Base-by-base conservation (phyloP, 257 asterid species). In the Rubia yunnanensis region DNA sequence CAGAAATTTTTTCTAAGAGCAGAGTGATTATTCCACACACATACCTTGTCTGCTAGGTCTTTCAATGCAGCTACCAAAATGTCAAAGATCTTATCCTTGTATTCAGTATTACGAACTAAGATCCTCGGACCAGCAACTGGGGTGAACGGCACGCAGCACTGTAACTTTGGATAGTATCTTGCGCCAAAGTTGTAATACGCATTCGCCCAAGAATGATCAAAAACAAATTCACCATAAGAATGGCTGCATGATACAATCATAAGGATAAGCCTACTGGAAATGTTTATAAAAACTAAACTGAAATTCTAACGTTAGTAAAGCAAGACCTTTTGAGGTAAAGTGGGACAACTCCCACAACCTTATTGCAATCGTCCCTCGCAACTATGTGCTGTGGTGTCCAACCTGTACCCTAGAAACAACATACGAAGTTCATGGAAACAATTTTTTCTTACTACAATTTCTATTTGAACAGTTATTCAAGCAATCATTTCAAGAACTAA, bases 191-290 rank as follows among this genome's bases (percentile, higher is more conserved):
- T 79, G 79, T 87, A 82, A 62, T 89, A 92, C 78, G 99, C 96
- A 72, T 89, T 95, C 46, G 99, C 99, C 97, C 97, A 92, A 72
- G 99, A 92, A 80, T 87, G 94, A 78, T 92, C 99, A 73, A 92
- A 89, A 74, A 92, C 99, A 75, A 87, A 92, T 81, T 92, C 99
- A 74, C 99, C 97, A 71, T 86, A 92, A 50, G 99, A 92, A 78
- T 92, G 99, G 86, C 99, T 92, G 95, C 86, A 78, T 30, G 63
- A 48, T 75, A 59, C 58, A 58, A 77, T 60, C 15, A 72, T 65
- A 64, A 65, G 70, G 70, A 77, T 73, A 22, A 71, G 67, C 24
- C 72, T 69, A 58, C 66, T 32, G 70, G 22, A 64, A 74, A 60
- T 23, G 62, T 34, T 64, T 65, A 18, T 28, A 63, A 60, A 56